Evolutionary conservation across 75 land plant genomes (phyloP).

Genomic region (Chamaecyparis obtusa): DNA sequence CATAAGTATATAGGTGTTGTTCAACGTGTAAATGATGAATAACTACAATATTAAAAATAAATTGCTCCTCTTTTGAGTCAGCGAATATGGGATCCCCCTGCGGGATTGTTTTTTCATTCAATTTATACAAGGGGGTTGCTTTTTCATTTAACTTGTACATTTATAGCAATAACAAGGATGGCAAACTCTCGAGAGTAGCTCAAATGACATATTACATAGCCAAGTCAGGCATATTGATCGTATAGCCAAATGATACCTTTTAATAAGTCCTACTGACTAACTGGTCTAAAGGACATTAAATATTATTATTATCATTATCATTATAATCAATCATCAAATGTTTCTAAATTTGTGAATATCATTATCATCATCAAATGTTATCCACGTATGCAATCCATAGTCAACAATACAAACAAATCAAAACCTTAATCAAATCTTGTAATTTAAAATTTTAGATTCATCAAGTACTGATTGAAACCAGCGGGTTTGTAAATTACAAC

Average conservation of each 20-base stretch:
- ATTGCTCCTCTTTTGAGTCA: no score
- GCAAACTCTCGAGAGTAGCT: no score
- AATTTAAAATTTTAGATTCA: background rate
- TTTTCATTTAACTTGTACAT: no score
- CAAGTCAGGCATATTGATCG: background rate
- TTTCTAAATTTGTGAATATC: background rate
- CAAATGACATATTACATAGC: background rate
- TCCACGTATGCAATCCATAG: background rate
- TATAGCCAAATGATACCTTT: background rate
- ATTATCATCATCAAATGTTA: background rate
- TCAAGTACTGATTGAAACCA: background rate
- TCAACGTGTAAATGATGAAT: no score
- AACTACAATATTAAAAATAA: no score
- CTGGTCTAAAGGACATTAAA: background rate
- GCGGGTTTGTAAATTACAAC: background rate
- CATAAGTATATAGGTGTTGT: no score
- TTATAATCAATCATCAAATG: background rate
- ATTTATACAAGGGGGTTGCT: no score
- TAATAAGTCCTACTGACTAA: background rate
- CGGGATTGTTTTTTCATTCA: no score
- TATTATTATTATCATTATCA: background rate
- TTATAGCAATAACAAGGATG: background rate
- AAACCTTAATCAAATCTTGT: background rate
- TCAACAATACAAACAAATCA: background rate
- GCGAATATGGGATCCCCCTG: no score